A percentile compares a stretch with the other conserved stretches of the same genome.
These are phyloP conservation scores for Phytopythium cucurbitacearum DNA, from an alignment of 352 stramenopile species.

Conservation along the genomic window DNA sequence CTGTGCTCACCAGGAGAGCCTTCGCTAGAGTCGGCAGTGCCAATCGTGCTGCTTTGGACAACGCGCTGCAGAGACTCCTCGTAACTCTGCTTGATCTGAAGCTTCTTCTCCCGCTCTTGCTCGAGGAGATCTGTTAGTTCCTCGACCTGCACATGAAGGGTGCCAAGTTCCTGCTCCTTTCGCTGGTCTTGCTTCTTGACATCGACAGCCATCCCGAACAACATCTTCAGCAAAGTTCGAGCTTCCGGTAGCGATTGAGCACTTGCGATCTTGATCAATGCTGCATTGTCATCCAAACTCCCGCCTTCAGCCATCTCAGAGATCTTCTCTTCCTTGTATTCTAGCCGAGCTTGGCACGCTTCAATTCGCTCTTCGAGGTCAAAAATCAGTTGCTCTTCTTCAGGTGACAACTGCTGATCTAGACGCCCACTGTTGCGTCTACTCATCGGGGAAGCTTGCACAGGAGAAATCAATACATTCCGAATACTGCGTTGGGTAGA, in stretches of 20 bases:
- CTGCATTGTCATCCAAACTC: conserved; percentile 30
- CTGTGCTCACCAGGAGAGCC: conserved; percentile 53
- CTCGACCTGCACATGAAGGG: conserved; percentile 65
- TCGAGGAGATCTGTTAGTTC: conserved; percentile 60
- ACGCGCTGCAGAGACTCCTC: conserved; percentile 81
- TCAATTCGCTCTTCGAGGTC: conserved; percentile 87
- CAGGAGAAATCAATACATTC: conserved; percentile 73
- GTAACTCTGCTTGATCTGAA: conserved; percentile 79
- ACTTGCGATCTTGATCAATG: conserved; percentile 77
- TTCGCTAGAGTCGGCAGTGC: conserved; percentile 9
- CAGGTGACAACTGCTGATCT: conserved; percentile 59
- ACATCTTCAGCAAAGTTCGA: conserved; percentile 75
- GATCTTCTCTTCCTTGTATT: conserved; percentile 89
- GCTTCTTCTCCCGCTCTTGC: conserved; percentile 65
- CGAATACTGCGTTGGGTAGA: conserved; percentile 61
- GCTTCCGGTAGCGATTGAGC: conserved; percentile 81
- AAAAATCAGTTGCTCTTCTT: conserved; percentile 77
- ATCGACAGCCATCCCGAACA: conserved; percentile 86
- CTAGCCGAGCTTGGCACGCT: conserved; percentile 75
- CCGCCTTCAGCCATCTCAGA: conserved; percentile 71
- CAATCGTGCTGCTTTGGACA: conserved; percentile 28
- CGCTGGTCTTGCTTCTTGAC: conserved; percentile 84
- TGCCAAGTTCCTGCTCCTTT: conserved; percentile 75
- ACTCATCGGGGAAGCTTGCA: conserved; percentile 42
- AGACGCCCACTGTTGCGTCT: conserved; percentile 36